Conservation (phyloP, 2,329 filamentous ascomycete species). For the Zalaria obscura region DNA sequence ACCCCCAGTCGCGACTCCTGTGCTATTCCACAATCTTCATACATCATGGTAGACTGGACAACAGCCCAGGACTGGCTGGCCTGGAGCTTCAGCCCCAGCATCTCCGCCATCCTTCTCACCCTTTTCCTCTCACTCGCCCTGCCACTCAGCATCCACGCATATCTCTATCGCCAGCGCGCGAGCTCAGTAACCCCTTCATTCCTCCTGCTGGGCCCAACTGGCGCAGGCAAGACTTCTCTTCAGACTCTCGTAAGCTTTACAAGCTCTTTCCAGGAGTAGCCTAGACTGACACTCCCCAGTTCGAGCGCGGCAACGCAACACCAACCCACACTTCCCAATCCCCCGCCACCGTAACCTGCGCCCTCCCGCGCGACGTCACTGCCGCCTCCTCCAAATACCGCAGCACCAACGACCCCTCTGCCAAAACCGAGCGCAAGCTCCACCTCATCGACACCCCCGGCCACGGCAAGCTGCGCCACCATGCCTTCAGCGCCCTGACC, state of each 20-base stretch:
- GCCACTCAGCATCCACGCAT: conserved; percentile 63
- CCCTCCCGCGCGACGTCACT: conserved; percentile 37
- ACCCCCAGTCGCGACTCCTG: neutral
- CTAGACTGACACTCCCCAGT: conserved; percentile 15
- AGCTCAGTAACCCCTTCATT: conserved; percentile 61
- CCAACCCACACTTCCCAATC: conserved; percentile 50
- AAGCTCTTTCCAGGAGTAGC: neutral
- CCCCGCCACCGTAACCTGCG: conserved; percentile 41
- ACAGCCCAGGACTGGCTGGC: conserved; percentile 24
- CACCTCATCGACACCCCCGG: conserved; percentile 80
- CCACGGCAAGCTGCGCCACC: conserved; percentile 79
- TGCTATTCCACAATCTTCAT: conserved; percentile 1
- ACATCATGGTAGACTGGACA: neutral
- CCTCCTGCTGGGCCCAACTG: conserved; percentile 66
- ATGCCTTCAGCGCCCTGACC: conserved; percentile 42
- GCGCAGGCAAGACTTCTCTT: conserved; percentile 76
- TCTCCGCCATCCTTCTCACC: conserved; percentile 48
- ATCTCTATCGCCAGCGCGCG: conserved; percentile 53
- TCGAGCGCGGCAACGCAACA: conserved; percentile 40
- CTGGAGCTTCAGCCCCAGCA: conserved; percentile 29
- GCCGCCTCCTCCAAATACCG: conserved; percentile 49
- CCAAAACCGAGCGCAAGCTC: conserved; percentile 50
- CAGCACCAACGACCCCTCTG: conserved; percentile 48
- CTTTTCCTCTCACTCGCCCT: conserved; percentile 55
- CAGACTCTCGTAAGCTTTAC: conserved; percentile 50